Conservation (phyloP, 352 stramenopile genomes). For the Phytophthora chlamydospora region DNA sequence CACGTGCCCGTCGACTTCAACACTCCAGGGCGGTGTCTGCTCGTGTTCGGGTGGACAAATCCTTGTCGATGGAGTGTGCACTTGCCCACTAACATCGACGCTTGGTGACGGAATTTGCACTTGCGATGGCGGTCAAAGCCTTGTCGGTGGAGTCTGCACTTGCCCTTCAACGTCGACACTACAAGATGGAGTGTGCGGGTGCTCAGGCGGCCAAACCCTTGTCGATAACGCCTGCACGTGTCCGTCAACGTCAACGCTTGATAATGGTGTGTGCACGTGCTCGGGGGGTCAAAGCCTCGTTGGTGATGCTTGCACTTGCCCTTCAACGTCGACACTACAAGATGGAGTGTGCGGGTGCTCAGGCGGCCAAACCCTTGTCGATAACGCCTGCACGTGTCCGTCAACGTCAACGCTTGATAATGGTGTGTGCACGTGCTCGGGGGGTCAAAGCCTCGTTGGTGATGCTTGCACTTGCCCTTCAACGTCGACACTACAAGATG, state of each 20-base stretch:
- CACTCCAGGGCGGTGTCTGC: not conserved
- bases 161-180: not conserved
- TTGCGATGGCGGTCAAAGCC: not conserved
- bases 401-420: not conserved
- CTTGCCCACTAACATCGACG: not conserved
- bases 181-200: not conserved
- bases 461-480: not conserved
- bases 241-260: not conserved
- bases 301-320: not conserved
- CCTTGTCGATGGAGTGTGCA: not conserved
- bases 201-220: not conserved
- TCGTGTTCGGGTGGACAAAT: not conserved
- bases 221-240: conserved; percentile 2
- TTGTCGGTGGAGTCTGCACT: not conserved
- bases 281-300: not conserved
- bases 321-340: not conserved
- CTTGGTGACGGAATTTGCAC: not conserved
- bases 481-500: not conserved
- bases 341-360: not conserved
- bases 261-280: not conserved
- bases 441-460: not conserved
- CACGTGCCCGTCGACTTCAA: not conserved
- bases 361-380: not conserved
- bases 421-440: not conserved
- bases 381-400: not conserved